Evolutionary conservation across 768 basidiomycete genomes (phyloP).

Genomic region (Lactifluus volemus): DNA sequence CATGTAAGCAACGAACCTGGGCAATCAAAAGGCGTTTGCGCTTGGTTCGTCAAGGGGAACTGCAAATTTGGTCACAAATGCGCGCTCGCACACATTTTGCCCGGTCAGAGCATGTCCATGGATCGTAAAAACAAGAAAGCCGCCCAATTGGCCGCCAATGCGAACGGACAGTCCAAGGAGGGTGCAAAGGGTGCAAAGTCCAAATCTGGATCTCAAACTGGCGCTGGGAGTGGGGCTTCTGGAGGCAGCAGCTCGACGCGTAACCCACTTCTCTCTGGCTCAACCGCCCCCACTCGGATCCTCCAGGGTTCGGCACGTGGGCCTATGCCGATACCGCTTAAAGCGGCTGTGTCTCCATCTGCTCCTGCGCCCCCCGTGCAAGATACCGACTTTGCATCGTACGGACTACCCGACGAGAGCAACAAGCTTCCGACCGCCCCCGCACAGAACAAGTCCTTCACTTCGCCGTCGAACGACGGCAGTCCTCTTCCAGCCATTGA

Average conservation of each 20-base stretch:
- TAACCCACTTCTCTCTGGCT: constrained; percentile 40
- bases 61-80: constrained; percentile 78
- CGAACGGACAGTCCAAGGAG: constrained; percentile 28
- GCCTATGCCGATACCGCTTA: constrained; percentile 59
- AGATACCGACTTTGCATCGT: constrained; percentile 66
- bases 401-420: constrained; percentile 54
- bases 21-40: constrained; percentile 70
- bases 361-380: constrained; percentile 72
- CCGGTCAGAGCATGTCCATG: constrained; percentile 92
- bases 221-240: constrained; percentile 9
- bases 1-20: constrained; percentile 68
- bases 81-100: constrained; percentile 88
- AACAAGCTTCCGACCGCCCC: constrained; percentile 40
- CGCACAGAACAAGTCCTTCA: constrained; percentile 26
- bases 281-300: constrained; percentile 59
- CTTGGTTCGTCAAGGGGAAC: constrained; percentile 92
- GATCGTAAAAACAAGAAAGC: constrained; percentile 97
- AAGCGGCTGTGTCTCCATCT: constrained; percentile 64
- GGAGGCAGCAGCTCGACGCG: constrained; percentile 21
- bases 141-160: constrained; percentile 53
- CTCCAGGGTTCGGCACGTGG: constrained; percentile 39
- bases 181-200: constrained; percentile 29
- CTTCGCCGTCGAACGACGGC: constrained; percentile 10
- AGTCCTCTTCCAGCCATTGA: constrained; percentile 5
- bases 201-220: constrained; percentile 30